Percentiles rank a stretch among this genome's conserved stretches.
phyloP scores from a whole-genome alignment of 345 rosid species.

The Trapa bicornis region DNA sequence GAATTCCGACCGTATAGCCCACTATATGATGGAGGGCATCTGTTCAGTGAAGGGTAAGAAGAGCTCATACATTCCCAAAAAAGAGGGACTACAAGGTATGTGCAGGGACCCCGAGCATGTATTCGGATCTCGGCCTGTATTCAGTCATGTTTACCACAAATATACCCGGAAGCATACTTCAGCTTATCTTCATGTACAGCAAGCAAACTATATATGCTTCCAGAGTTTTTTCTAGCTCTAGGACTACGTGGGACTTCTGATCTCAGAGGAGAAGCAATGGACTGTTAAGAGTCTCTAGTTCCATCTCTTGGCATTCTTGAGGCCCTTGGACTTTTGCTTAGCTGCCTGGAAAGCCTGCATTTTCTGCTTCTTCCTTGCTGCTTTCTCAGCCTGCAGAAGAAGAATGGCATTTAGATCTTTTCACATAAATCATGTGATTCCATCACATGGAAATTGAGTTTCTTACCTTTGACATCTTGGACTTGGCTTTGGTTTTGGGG shows the following conservation, averaged over 20 bases:
- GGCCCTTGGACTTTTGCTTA: constrained; percentile 70
- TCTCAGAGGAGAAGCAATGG: background rate
- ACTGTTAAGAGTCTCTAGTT: constrained; percentile 28
- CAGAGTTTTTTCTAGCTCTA: background rate
- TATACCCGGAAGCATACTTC: background rate
- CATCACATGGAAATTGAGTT: background rate
- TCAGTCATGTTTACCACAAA: background rate
- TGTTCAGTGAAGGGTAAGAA: background rate
- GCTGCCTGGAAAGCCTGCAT: constrained; percentile 81
- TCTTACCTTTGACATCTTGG: constrained; percentile 86
- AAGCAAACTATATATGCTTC: background rate
- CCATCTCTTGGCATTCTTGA: constrained; percentile 92
- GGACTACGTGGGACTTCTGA: too few relatives aligned
- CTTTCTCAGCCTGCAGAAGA: constrained; percentile 70
- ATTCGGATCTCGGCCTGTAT: background rate
- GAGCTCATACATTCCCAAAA: background rate
- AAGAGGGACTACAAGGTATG: background rate
- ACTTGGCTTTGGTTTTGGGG: constrained; percentile 86
- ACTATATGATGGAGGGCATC: too few relatives aligned
- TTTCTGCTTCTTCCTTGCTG: constrained; percentile 86
- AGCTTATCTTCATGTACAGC: background rate
- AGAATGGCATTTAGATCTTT: background rate
- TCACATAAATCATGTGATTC: background rate
- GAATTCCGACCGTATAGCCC: too few relatives aligned
- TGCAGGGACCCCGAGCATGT: background rate